Evolutionary conservation across 495 filamentous ascomycete species (phyloP), one percentile per base, ranked within the genome.

Genomic region (Penicillium pancosmium): DNA sequence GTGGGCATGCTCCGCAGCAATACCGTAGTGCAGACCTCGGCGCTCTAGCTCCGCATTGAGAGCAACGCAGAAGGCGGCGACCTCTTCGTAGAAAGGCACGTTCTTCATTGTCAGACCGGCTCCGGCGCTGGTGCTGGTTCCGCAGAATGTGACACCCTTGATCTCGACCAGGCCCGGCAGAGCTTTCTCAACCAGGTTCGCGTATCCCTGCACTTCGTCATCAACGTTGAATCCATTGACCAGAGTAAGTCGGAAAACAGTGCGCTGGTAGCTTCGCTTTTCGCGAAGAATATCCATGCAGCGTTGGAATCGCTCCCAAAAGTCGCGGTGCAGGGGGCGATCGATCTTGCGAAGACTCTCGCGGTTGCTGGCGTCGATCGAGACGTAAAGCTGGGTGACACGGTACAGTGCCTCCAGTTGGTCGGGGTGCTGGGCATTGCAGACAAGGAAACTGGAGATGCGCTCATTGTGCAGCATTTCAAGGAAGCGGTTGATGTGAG

Each of bases 141-240:
- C 93, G 73, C 93, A 98, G 79, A 92, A 98, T 0, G 93, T 98
- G 16, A 98, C 93, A 18, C 93, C 93, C 76, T 98, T 98, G 66
- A 97, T 83, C 74, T 98, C 93, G 19, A 97, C 85, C 64, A 98
- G 96, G 69, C 89, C 90, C 0, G 93, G 93, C 44, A 96, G 75
- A 1, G 88, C 93, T 57, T 83, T 81, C 67, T 91, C 88, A 21
- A 97, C 89, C 11, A 98, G 84, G 67, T 92, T 86, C 0, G 93
- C 93, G 70, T 98, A 98, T 3, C 94, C 93, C 57, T 87, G 81
- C 1, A 88, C 91, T 73, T 97, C 93, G 56, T 96, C 91, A 15
- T 96, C 93, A 63, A 98, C 84, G 68, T 98, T 98, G 80, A 98
- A 98, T 2, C 90, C 88, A 76, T 97, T 97, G 64, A 98, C 93